These are phyloP conservation scores for Leptographium radiaticola DNA, from an alignment of 2,329 filamentous ascomycete genomes.

Conservation along the genomic window DNA sequence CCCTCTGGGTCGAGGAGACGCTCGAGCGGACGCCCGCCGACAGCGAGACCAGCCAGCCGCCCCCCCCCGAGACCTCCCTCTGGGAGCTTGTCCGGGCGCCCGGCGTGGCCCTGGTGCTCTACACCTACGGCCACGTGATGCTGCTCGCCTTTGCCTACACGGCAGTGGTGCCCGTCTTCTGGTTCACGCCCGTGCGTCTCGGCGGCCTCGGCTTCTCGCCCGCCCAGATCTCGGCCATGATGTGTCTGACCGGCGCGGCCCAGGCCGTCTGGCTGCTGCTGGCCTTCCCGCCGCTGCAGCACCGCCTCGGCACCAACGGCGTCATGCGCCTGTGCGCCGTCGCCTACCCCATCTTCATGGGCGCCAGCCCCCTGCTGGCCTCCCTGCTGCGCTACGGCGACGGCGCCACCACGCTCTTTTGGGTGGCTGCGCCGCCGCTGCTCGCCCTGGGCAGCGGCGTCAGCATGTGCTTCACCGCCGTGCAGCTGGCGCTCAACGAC, in stretches of 20 bases:
- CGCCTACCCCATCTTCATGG: conserved; percentile 53
- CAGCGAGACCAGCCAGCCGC: not conserved
- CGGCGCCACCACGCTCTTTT: conserved; percentile 34
- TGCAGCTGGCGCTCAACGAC: conserved; percentile 65
- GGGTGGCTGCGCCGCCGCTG: conserved; percentile 31
- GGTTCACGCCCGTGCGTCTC: conserved; percentile 46
- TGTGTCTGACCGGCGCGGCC: conserved; percentile 49
- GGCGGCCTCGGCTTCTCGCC: conserved; percentile 55
- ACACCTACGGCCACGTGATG: conserved; percentile 52
- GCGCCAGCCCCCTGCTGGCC: conserved; percentile 38
- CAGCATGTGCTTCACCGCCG: conserved; percentile 55
- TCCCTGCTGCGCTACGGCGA: conserved; percentile 33
- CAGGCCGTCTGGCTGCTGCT: conserved; percentile 62
- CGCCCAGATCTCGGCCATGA: conserved; percentile 50
- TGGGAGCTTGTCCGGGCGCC: conserved; percentile 46
- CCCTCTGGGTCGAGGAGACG: conserved; percentile 52
- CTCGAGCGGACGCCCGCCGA: conserved; percentile 19
- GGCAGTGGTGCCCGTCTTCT: conserved; percentile 54
- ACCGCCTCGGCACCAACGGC: conserved; percentile 50
- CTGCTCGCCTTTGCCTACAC: conserved; percentile 61
- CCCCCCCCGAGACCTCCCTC: conserved; percentile 22
- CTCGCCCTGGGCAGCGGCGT: conserved; percentile 48
- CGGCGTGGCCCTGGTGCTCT: conserved; percentile 53
- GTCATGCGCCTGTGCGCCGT: conserved; percentile 45
- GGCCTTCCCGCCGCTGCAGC: conserved; percentile 55